phyloP scores from a whole-genome alignment of 1,139 yeast species.

The Nadsonia commutata region DNA sequence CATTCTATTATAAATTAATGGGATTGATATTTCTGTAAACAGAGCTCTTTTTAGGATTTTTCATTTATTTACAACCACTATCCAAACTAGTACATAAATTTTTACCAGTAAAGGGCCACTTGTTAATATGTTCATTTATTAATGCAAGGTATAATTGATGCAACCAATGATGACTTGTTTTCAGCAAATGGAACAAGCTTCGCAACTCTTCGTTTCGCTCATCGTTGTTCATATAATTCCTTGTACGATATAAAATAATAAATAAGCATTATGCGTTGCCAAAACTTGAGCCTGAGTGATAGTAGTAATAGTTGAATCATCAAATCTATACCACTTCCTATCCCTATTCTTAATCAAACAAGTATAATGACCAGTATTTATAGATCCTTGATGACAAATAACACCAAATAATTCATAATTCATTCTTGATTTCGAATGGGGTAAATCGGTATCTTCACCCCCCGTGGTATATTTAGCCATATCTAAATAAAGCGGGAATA shows the following conservation, averaged over 20 bases:
- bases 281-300: conserved; percentile 52
- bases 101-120: too few relatives aligned
- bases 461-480: conserved; percentile 41
- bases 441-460: not conserved
- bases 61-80: too few relatives aligned
- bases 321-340: conserved; percentile 77
- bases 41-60: too few relatives aligned
- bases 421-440: conserved; percentile 19
- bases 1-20: too few relatives aligned
- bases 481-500: conserved; percentile 58
- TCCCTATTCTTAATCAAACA: conserved; percentile 57
- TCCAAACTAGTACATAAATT: too few relatives aligned
- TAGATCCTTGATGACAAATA: conserved; percentile 80
- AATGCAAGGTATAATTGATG: too few relatives aligned
- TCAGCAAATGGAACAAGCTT: too few relatives aligned
- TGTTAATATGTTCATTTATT: too few relatives aligned
- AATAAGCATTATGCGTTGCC: conserved; percentile 45
- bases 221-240: not conserved
- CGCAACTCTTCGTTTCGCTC: too few relatives aligned
- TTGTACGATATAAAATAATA: conserved; percentile 61
- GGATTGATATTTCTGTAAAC: too few relatives aligned
- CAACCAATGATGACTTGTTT: too few relatives aligned
- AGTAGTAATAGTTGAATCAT: conserved; percentile 72
- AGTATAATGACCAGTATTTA: conserved; percentile 88
- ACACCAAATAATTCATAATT: conserved; percentile 73